phyloP scores from a whole-genome alignment of 2,329 filamentous ascomycete genomes.

The Lasiodiplodia sp. region DNA sequence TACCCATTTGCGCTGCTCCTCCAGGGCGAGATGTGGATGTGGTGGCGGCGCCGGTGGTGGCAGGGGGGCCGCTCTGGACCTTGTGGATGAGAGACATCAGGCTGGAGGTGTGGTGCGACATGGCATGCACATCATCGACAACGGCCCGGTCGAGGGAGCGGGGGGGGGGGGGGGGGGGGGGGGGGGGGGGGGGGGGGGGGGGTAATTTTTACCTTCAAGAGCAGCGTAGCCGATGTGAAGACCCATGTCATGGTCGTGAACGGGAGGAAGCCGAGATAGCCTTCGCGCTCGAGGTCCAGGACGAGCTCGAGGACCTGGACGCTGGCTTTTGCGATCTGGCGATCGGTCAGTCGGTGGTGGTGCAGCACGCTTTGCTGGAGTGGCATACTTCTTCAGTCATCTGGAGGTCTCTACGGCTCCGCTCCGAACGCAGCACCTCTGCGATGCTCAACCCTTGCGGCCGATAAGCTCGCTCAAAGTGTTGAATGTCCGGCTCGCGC shows the following conservation, averaged over 20 bases:
- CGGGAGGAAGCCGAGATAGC: slow-evolving; percentile 3
- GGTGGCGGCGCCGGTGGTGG: too few relatives aligned
- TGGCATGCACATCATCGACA: slow-evolving; percentile 7
- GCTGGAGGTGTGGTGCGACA: not conserved
- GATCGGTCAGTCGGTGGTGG: not conserved
- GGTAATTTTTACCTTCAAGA: not conserved
- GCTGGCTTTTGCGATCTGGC: slow-evolving; percentile 5
- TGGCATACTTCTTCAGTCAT: not conserved
- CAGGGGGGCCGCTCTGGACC: not conserved
- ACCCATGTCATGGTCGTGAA: slow-evolving; percentile 14
- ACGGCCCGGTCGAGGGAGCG: slow-evolving; percentile 1
- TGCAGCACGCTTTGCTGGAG: too few relatives aligned
- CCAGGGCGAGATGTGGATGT: not conserved
- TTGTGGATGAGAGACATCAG: slow-evolving; percentile 1
- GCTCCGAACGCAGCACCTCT: slow-evolving; percentile 4
- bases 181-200: too few relatives aligned
- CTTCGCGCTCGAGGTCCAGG: slow-evolving; percentile 12
- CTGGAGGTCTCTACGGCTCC: slow-evolving; percentile 7
- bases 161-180: too few relatives aligned
- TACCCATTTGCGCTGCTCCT: not conserved
- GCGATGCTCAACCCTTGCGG: slow-evolving; percentile 1
- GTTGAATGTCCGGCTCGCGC: not conserved
- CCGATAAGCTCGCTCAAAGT: slow-evolving; percentile 3
- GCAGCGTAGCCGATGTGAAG: not conserved
- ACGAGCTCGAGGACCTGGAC: not conserved